These are phyloP conservation scores for Hypoxylon subgilvum DNA, from an alignment of 495 filamentous ascomycete species.

Conservation along the genomic window DNA sequence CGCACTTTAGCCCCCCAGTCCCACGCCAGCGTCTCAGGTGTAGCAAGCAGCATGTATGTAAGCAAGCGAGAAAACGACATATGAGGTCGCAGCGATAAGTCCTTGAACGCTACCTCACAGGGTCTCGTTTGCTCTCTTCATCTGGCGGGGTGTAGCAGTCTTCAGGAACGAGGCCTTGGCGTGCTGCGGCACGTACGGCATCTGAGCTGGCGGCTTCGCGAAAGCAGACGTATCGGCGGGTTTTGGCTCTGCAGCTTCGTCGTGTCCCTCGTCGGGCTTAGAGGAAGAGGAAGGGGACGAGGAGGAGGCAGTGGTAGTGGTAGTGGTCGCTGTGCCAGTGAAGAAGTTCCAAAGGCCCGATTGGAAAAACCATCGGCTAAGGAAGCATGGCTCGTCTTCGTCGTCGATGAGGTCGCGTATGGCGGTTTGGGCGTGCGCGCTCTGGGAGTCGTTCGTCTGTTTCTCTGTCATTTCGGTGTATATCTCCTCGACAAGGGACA, in stretches of 20 bases:
- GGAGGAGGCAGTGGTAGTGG: too few relatives aligned
- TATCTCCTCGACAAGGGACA: too few relatives aligned
- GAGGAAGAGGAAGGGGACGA: background rate
- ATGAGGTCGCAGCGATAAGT: background rate
- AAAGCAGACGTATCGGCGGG: background rate
- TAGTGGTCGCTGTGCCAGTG: too few relatives aligned
- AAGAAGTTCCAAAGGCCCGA: background rate
- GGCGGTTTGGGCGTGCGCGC: too few relatives aligned
- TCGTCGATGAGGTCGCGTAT: too few relatives aligned
- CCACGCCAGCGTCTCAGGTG: too few relatives aligned
- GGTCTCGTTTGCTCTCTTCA: slow-evolving; percentile 47
- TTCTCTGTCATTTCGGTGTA: too few relatives aligned
- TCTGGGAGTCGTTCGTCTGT: too few relatives aligned
- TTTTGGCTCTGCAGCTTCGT: background rate
- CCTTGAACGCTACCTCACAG: too few relatives aligned
- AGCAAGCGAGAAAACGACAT: background rate
- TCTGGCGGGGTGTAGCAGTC: slow-evolving; percentile 47
- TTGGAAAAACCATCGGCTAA: background rate
- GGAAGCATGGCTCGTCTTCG: background rate
- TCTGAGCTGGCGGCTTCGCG: background rate
- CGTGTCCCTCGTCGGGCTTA: background rate
- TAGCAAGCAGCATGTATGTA: background rate
- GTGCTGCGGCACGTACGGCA: slow-evolving; percentile 46
- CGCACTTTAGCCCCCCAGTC: background rate
- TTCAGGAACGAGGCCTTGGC: slow-evolving; percentile 49